Conservation (phyloP, 768 basidiomycete species). For the Suillus occidentalis region DNA sequence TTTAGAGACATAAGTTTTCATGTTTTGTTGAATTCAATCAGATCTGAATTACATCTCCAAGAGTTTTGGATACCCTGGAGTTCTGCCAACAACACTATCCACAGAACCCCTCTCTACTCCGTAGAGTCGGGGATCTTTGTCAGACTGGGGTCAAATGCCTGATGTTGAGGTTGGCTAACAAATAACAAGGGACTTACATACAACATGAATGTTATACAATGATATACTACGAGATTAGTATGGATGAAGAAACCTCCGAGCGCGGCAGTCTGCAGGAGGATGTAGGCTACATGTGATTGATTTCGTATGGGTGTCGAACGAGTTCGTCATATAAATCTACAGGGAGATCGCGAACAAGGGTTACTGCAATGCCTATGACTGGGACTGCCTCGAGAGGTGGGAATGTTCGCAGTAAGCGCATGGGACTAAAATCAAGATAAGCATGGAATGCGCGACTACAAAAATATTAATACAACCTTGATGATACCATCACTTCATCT, state of each 20-base stretch:
- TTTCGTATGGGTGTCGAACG: conserved; percentile 82
- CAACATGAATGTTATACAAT: conserved; percentile 6
- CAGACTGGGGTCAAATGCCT: no score
- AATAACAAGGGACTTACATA: no score
- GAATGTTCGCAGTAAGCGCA: conserved; percentile 91
- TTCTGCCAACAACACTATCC: no score
- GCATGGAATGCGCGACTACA: background rate
- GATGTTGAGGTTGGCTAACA: no score
- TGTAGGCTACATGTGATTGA: conserved; percentile 18
- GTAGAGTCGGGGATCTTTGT: no score
- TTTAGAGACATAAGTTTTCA: no score
- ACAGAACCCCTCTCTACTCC: no score
- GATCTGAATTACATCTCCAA: no score
- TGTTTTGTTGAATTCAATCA: no score
- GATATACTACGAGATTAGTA: conserved; percentile 27
- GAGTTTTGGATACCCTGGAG: no score
- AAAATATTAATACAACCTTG: conserved; percentile 57
- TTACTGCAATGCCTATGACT: conserved; percentile 91
- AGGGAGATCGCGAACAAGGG: conserved; percentile 89
- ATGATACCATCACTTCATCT: conserved; percentile 83
- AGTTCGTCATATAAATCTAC: conserved; percentile 85
- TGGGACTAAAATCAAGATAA: conserved; percentile 60
- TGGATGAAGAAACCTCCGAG: conserved; percentile 7
- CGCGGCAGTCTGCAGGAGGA: conserved; percentile 3
- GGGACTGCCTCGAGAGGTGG: conserved; percentile 86